Conservation (phyloP, 768 basidiomycete species). For the Pluteus cervinus region DNA sequence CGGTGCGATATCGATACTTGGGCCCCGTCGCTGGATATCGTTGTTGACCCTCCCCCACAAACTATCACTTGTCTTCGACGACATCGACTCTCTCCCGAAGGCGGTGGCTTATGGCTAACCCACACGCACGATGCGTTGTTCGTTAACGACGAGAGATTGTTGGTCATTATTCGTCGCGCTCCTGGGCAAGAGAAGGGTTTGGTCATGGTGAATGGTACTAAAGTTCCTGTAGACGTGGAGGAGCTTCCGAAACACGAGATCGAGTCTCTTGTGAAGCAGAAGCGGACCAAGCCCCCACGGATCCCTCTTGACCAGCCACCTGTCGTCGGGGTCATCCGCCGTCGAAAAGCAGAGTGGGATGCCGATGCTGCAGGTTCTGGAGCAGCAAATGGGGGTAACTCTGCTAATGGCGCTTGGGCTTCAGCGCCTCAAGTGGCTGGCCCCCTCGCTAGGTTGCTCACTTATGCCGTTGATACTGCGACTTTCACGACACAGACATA, state of each 20-base stretch:
- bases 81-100: constrained; percentile 79
- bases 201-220: constrained; percentile 87
- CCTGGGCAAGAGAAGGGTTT: constrained; percentile 74
- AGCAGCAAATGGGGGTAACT: constrained; percentile 6
- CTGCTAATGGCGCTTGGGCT: constrained; percentile 32
- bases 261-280: constrained; percentile 75
- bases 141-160: constrained; percentile 69
- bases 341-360: constrained; percentile 69
- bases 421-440: constrained; percentile 64
- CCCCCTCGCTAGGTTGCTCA: constrained; percentile 66
- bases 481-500: constrained; percentile 69
- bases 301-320: constrained; percentile 94
- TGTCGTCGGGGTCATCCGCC: constrained; percentile 64
- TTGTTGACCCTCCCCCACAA: constrained; percentile 90
- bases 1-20: constrained; percentile 91
- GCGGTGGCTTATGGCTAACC: constrained; percentile 93
- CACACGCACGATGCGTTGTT: constrained; percentile 81
- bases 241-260: constrained; percentile 84
- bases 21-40: constrained; percentile 77
- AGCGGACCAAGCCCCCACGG: constrained; percentile 78
- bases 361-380: constrained; percentile 28
- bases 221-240: constrained; percentile 80
- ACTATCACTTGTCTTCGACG: constrained; percentile 77
- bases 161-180: constrained; percentile 70
- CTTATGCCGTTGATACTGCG: constrained; percentile 70